These are phyloP conservation scores for Dictyostelium citrinum DNA, from an alignment of 78 protist genomes.

Conservation along the genomic window DNA sequence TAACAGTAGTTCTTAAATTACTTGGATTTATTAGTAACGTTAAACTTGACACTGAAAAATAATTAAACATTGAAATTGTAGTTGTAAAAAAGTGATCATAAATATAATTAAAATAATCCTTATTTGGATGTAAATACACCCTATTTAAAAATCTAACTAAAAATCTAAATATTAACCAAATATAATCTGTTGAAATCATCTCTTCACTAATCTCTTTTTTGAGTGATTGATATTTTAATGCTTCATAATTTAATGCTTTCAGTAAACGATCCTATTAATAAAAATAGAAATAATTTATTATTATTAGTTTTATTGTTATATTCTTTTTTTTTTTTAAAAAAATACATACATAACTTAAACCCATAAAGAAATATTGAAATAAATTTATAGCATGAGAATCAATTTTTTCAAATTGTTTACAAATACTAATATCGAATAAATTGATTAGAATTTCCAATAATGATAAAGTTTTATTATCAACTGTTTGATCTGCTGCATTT, in stretches of 20 bases:
- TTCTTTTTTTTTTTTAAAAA: no score
- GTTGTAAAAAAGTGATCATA: background rate
- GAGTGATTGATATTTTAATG: background rate
- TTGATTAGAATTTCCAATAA: background rate
- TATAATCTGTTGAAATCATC: background rate
- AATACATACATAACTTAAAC: background rate
- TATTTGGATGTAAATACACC: background rate
- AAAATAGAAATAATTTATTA: no score
- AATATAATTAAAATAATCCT: background rate
- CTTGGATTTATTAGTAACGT: background rate
- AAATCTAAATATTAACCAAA: background rate
- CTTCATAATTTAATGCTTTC: background rate
- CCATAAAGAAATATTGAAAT: background rate
- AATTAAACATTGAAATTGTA: background rate
- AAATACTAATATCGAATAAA: background rate
- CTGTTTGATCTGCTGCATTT: background rate
- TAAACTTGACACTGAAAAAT: background rate
- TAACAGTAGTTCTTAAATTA: background rate
- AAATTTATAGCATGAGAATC: background rate
- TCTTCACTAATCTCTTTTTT: background rate
- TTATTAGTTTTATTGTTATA: background rate
- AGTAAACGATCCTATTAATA: background rate
- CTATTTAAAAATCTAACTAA: background rate
- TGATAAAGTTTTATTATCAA: background rate
- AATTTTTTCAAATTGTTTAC: background rate